Percentiles rank a stretch among this genome's conserved stretches.
phyloP scores from a whole-genome alignment of 2,329 filamentous ascomycete species.

The Rhynchosporium graminicola region DNA sequence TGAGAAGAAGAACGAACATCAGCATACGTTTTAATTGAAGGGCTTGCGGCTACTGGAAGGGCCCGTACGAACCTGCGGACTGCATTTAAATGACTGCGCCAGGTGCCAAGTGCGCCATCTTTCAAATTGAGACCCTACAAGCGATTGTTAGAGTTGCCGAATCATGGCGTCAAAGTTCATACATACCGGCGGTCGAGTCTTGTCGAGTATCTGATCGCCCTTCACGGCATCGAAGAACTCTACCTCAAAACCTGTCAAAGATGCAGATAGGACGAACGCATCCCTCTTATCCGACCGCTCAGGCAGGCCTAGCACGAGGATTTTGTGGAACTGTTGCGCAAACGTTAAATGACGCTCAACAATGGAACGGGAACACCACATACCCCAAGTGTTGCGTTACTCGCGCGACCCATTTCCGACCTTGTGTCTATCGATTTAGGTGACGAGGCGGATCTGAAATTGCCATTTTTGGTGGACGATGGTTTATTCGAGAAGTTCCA shows the following conservation, averaged over 20 bases:
- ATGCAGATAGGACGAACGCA: constrained; percentile 46
- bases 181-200: constrained; percentile 43
- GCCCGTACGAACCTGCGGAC: constrained; percentile 35
- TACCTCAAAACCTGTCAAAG: constrained; percentile 46
- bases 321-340: constrained; percentile 48
- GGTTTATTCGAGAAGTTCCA: background rate
- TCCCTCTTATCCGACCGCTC: constrained; percentile 52
- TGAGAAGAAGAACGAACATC: constrained; percentile 9
- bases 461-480: background rate
- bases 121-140: constrained; percentile 10
- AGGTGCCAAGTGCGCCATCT: constrained; percentile 43
- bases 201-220: constrained; percentile 43
- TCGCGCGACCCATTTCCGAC: constrained; percentile 6
- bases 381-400: constrained; percentile 10
- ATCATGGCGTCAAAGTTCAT: background rate
- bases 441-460: constrained; percentile 10
- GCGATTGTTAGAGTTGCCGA: too few relatives aligned
- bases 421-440: background rate
- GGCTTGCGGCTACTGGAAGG: too few relatives aligned
- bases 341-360: background rate
- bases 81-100: constrained; percentile 46
- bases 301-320: constrained; percentile 50
- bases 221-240: constrained; percentile 48
- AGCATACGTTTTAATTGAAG: background rate
- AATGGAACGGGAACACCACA: background rate